Percentiles rank a stretch among this genome's conserved stretches.
phyloP scores from a whole-genome alignment of 352 stramenopile genomes.

The Globisporangium yorkense region DNA sequence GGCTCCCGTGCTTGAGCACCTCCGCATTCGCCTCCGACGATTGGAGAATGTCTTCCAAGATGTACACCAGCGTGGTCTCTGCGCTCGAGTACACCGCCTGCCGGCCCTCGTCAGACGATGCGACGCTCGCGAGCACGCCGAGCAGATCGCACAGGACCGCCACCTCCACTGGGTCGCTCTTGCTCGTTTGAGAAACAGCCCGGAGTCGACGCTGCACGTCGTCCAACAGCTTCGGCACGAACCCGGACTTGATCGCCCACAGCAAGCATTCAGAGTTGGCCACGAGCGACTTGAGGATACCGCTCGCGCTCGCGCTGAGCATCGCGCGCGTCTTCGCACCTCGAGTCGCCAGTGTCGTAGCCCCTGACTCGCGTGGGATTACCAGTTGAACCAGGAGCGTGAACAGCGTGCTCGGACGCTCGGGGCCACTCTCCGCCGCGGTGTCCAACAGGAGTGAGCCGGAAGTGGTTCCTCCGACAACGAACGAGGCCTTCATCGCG shows the following conservation, averaged over 20 bases:
- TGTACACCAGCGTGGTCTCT: constrained; percentile 21
- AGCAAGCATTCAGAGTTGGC: constrained; percentile 47
- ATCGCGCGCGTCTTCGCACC: not conserved
- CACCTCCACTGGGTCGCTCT: constrained; percentile 22
- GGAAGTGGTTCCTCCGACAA: constrained; percentile 10
- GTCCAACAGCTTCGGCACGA: constrained; percentile 29
- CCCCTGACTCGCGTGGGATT: not conserved
- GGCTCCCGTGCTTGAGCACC: constrained; percentile 24
- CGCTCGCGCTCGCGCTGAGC: constrained; percentile 27
- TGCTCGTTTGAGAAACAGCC: constrained; percentile 26
- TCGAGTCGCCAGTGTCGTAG: not conserved
- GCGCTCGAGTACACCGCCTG: constrained; percentile 29
- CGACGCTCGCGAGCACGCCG: constrained; percentile 31
- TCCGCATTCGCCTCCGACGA: constrained; percentile 11
- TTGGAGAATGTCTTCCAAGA: constrained; percentile 47
- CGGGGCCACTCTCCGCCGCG: not conserved
- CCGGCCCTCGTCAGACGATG: constrained; percentile 38
- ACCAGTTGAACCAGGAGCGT: constrained; percentile 13
- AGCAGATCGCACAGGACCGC: constrained; percentile 40
- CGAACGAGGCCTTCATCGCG: constrained; percentile 24
- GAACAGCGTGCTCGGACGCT: constrained; percentile 9
- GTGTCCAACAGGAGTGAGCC: not conserved
- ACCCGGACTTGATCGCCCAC: constrained; percentile 34
- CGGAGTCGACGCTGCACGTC: constrained; percentile 34
- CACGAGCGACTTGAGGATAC: constrained; percentile 38